Evolutionary conservation across 2,329 filamentous ascomycete genomes (phyloP).

Genomic region (Cladosporium phlei): DNA sequence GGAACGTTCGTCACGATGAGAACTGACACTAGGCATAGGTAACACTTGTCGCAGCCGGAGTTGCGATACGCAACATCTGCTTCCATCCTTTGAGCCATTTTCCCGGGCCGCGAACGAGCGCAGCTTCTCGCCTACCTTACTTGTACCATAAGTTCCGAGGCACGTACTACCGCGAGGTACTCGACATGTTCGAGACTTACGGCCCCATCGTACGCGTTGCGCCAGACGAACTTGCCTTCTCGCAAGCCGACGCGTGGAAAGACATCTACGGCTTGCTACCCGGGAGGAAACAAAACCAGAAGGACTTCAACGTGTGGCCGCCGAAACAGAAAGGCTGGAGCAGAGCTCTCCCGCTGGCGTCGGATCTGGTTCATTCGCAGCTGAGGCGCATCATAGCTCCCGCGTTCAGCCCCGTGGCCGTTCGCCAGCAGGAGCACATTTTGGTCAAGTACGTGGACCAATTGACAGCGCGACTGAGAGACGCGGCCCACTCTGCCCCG

Average conservation of each 20-base stretch:
- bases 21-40: too few species aligned
- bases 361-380: too few species aligned
- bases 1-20: too few species aligned
- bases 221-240: conserved; percentile 46
- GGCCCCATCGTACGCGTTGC: conserved; percentile 44
- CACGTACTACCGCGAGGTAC: not conserved
- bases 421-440: conserved; percentile 38
- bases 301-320: conserved; percentile 4
- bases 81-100: conserved; percentile 40
- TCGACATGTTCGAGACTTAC: conserved; percentile 33
- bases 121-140: conserved; percentile 13
- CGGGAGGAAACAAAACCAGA: conserved; percentile 10
- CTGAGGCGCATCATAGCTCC: conserved; percentile 29
- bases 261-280: conserved; percentile 35
- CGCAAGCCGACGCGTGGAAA: conserved; percentile 36
- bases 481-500: too few species aligned
- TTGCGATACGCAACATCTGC: conserved; percentile 37
- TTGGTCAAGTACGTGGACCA: conserved; percentile 39
- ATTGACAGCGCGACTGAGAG: conserved; percentile 32
- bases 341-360: too few species aligned
- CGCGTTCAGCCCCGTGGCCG: conserved; percentile 37
- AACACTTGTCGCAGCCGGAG: too few species aligned
- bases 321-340: conserved; percentile 1
- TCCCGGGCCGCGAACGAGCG: conserved; percentile 34
- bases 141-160: conserved; percentile 10